phyloP scores from a whole-genome alignment of 257 asterid genomes.

The Solanum sitiens region DNA sequence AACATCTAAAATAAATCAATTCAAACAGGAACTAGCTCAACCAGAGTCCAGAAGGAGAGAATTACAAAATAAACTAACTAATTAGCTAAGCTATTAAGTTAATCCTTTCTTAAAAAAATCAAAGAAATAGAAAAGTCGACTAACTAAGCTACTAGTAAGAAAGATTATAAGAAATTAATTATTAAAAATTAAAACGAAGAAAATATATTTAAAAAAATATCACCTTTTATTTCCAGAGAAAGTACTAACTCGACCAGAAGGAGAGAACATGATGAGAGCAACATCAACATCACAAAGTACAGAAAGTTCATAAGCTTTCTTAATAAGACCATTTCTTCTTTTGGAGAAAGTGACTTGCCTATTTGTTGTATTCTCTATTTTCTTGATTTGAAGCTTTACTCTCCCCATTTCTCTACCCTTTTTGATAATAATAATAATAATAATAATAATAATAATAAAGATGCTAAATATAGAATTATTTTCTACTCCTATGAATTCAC shows the following conservation, averaged over 20 bases:
- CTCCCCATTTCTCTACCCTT: slow-evolving; percentile 50
- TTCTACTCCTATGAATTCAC: background rate
- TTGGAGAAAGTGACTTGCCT: slow-evolving; percentile 98
- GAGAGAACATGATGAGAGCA: slow-evolving; percentile 92
- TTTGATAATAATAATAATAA: background rate
- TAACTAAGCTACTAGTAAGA: fast-evolving
- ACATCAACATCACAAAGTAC: slow-evolving; percentile 96
- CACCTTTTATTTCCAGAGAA: slow-evolving; percentile 64
- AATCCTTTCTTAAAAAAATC: no score
- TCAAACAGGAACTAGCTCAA: no score
- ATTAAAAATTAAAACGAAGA: fast-evolving
- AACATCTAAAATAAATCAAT: no score
- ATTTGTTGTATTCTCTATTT: slow-evolving; percentile 85
- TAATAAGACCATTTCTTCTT: slow-evolving; percentile 87
- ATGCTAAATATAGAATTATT: slow-evolving; percentile 28
- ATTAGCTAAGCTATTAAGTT: background rate
- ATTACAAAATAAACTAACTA: background rate
- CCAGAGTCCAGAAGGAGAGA: no score
- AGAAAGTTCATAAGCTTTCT: slow-evolving; percentile 97
- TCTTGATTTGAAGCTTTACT: slow-evolving; percentile 91
- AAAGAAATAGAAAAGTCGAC: no score
- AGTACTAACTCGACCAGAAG: slow-evolving; percentile 77
- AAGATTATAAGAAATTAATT: no score
- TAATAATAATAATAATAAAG: slow-evolving; percentile 2
- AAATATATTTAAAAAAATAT: background rate